phyloP scores from a whole-genome alignment of 164 flowering plant species.

The Paratinospora sagittata region DNA sequence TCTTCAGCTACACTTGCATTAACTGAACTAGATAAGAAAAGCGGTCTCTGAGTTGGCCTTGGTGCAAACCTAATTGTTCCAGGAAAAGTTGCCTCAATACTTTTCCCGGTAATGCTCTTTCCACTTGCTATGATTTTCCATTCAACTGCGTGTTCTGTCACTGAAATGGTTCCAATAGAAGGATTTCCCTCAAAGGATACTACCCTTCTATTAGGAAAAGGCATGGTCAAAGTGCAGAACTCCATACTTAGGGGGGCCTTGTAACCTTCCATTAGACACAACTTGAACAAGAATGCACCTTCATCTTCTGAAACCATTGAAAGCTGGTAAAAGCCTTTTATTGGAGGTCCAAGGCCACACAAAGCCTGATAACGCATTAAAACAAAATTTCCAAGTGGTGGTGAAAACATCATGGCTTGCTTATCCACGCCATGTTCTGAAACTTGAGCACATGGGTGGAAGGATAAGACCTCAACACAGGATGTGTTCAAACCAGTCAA shows the following conservation, averaged over 20 bases:
- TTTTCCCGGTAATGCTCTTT: conserved; percentile 69
- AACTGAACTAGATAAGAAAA: conserved; percentile 28
- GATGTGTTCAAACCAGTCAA: conserved; percentile 60
- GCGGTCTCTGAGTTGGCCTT: conserved; percentile 42
- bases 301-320: conserved; percentile 99
- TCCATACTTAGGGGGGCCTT: conserved; percentile 79
- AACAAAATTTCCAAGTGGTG: conserved; percentile 90
- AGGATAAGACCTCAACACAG: conserved; percentile 64
- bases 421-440: conserved; percentile 84
- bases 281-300: conserved; percentile 94
- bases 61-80: conserved; percentile 90
- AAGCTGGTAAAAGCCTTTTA: conserved; percentile 97
- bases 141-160: conserved; percentile 75
- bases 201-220: conserved; percentile 84
- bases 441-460: conserved; percentile 96
- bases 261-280: conserved; percentile 82
- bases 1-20: conserved; percentile 46
- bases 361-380: conserved; percentile 76
- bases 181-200: conserved; percentile 88
- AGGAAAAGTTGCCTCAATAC: conserved; percentile 91
- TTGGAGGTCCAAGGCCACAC: conserved; percentile 72
- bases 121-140: conserved; percentile 87
- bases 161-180: conserved; percentile 79
- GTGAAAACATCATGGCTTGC: conserved; percentile 83
- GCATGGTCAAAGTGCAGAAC: conserved; percentile 86